phyloP scores from a whole-genome alignment of 2,329 filamentous ascomycete species.

The Talaromyces amestolkiae region DNA sequence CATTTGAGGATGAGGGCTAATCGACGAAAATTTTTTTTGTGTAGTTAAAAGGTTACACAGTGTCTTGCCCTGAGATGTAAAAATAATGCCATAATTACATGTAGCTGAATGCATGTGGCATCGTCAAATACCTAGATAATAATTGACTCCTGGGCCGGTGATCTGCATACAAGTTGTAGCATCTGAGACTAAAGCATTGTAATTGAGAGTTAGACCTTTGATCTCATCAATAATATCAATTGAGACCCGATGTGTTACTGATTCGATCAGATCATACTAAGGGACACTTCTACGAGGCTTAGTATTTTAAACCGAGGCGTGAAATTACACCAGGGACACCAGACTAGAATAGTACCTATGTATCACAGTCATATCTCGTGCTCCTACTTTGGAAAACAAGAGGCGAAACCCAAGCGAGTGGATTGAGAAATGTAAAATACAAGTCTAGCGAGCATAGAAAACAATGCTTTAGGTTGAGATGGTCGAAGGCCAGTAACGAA shows the following conservation, averaged over 20 bases:
- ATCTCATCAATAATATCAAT: not conserved
- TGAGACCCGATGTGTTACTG: not conserved
- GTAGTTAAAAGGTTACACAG: not conserved
- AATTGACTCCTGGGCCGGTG: too few relatives aligned
- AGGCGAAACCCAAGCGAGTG: not conserved
- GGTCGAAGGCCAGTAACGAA: not conserved
- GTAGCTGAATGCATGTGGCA: not conserved
- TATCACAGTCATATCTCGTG: not conserved
- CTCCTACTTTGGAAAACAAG: not conserved
- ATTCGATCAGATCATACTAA: too few relatives aligned
- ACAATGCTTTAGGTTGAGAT: not conserved
- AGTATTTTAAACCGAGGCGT: not conserved
- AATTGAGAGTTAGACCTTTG: not conserved
- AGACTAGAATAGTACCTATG: too few relatives aligned
- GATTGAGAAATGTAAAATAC: not conserved
- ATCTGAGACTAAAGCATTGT: not conserved
- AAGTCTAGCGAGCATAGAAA: not conserved
- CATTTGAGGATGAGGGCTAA: not conserved
- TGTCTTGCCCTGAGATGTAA: not conserved
- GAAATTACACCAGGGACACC: too few relatives aligned
- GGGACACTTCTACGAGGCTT: not conserved
- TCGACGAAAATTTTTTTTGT: not conserved
- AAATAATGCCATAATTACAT: not conserved
- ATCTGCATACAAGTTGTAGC: too few relatives aligned
- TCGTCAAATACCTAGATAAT: not conserved